Evolutionary conservation across 139 green algal species (phyloP).

Genomic region (Pseudopediastrum boryanum): DNA sequence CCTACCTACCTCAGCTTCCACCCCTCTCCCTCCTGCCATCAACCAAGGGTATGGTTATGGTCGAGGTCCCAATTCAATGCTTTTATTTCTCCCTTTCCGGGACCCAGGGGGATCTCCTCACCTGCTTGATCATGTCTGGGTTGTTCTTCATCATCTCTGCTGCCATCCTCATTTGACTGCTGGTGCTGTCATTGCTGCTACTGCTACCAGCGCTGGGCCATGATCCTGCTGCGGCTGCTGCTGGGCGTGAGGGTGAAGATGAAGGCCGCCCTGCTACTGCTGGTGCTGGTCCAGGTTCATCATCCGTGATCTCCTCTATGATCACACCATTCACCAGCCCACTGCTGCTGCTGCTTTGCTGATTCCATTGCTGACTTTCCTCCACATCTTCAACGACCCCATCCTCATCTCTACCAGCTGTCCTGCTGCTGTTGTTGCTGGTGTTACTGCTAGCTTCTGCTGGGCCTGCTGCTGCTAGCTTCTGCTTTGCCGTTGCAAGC

Average conservation of each 20-base stretch:
- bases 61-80: too few relatives aligned
- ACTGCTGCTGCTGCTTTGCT: constrained; percentile 28
- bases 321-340: too few relatives aligned
- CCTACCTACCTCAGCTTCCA: too few relatives aligned
- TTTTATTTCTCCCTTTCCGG: not conserved
- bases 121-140: constrained; percentile 46
- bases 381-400: constrained; percentile 23
- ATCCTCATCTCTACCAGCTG: constrained; percentile 7
- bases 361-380: not conserved
- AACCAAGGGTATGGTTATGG: too few relatives aligned
- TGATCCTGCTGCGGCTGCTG: not conserved
- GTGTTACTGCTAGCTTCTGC: not conserved
- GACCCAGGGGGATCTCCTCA: not conserved
- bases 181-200: not conserved
- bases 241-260: not conserved
- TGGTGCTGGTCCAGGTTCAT: too few relatives aligned
- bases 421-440: constrained; percentile 7
- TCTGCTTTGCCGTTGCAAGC: constrained; percentile 32
- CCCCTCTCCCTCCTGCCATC: too few relatives aligned
- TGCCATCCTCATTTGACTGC: not conserved
- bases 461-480: constrained; percentile 5
- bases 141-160: constrained; percentile 49
- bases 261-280: constrained; percentile 23
- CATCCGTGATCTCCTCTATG: too few relatives aligned
- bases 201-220: not conserved